Base-by-base conservation (phyloP, 2,329 filamentous ascomycete species). In the Huntiella omanensis region DNA sequence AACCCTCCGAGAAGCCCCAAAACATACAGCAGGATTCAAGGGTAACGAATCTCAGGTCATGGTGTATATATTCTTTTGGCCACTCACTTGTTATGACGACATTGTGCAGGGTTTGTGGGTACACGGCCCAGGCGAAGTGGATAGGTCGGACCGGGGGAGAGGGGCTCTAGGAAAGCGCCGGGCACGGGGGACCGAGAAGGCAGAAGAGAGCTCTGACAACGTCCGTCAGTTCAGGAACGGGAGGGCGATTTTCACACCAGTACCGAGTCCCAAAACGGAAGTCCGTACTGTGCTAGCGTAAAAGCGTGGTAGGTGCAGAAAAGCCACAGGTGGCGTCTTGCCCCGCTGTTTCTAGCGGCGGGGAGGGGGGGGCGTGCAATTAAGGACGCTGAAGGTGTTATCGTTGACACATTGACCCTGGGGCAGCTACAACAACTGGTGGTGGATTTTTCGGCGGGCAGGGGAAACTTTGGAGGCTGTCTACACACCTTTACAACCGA, bases 111-210 rank as follows among this genome's bases (percentile, higher is more conserved):
- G 40, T 39, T 47, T 33, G 33, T 50, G 37, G 41, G 37, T 45
- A 43, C 36, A 44, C 48, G 45, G 48, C 48, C 41, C 41, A 50
- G 33, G 40, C 48, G 48, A 50, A 45, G 44, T 50, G 44, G 48
- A 42, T 38, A 37, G 47, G 48, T 50, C 48, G 48, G 48, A 11
- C 45, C 48, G 48, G 48, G 46, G 48, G 33, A 50, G 33, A 43
- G 36, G 44, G 45, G 22, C 37, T 28, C 39, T 40, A 34, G 33
- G 48, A 43, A 16, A 33, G 40, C 40, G 16, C 44, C 48, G 48
- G 41, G 44, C 44, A 50, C 48, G 48, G 45, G 45, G 36, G 34
- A 45, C 48, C 48, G 48, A 50, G 39, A 40, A 17, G 34, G 34
- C 17, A 43, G 22, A 33, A 35, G 8, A 28, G 32, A 15, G 12